Evolutionary conservation across 106 monocot species (phyloP).

Genomic region (Chionographis japonica): DNA sequence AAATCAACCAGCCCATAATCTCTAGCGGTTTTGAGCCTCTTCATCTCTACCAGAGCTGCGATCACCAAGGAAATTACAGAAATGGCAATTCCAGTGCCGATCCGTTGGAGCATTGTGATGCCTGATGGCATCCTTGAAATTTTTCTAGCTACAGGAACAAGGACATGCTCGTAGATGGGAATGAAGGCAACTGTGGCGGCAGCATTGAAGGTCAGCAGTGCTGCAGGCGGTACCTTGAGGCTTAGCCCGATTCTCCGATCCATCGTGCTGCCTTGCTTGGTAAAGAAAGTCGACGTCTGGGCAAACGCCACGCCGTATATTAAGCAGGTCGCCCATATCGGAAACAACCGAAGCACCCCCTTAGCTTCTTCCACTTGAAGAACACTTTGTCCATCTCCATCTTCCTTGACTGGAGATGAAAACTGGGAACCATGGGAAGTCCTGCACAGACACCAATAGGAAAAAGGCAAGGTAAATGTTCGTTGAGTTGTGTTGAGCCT

Average conservation of each 20-base stretch:
- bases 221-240: conserved; percentile 34
- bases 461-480: too few species aligned
- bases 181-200: conserved; percentile 24
- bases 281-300: conserved; percentile 41
- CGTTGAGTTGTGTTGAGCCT: too few species aligned
- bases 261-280: conserved; percentile 50
- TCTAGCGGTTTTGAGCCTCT: conserved; percentile 17
- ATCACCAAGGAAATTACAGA: conserved; percentile 23
- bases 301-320: conserved; percentile 39
- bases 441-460: too few species aligned
- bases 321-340: conserved; percentile 37
- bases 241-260: conserved; percentile 31
- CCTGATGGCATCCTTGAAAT: conserved; percentile 25
- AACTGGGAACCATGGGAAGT: too few species aligned
- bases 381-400: neutral
- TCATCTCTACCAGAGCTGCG: conserved; percentile 28
- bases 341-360: conserved; percentile 25
- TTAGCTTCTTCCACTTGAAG: conserved; percentile 16
- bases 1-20: conserved; percentile 23
- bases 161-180: conserved; percentile 36
- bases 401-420: neutral
- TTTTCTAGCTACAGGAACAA: conserved; percentile 30
- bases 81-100: conserved; percentile 37
- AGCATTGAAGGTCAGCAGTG: conserved; percentile 36
- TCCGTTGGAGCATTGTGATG: conserved; percentile 47